Evolutionary conservation across 2,329 filamentous ascomycete genomes (phyloP).

Genomic region (Ophiocordyceps sinensis): DNA sequence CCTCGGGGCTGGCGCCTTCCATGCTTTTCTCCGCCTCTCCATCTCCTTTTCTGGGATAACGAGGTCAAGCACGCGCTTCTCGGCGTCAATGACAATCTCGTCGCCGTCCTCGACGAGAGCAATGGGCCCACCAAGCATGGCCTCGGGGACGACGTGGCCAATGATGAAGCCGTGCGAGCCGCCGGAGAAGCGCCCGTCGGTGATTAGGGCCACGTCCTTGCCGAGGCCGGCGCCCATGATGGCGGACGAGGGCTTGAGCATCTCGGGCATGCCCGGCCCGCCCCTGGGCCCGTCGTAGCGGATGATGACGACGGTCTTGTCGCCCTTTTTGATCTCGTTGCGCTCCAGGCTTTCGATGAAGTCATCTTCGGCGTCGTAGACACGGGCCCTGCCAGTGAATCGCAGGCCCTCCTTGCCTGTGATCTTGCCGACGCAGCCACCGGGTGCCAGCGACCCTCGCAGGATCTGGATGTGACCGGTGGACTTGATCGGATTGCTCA

Average conservation of each 20-base stretch:
- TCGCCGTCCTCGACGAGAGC: conserved; percentile 72
- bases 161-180: conserved; percentile 79
- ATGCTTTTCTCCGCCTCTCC: conserved; percentile 38
- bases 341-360: conserved; percentile 65
- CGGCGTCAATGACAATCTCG: conserved; percentile 67
- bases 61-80: conserved; percentile 54
- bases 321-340: conserved; percentile 66
- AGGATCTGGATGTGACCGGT: conserved; percentile 85
- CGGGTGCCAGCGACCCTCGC: conserved; percentile 70
- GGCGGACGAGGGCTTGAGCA: conserved; percentile 81
- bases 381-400: conserved; percentile 67
- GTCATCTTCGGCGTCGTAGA: conserved; percentile 72
- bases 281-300: conserved; percentile 90
- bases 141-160: conserved; percentile 78
- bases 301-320: conserved; percentile 83
- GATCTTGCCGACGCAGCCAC: conserved; percentile 83
- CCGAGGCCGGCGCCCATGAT: conserved; percentile 84
- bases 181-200: conserved; percentile 64
- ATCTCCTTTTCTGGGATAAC: conserved; percentile 53
- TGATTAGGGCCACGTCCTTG: conserved; percentile 59
- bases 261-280: conserved; percentile 89
- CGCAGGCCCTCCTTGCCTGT: conserved; percentile 82
- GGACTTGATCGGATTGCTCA: conserved; percentile 72
- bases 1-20: conserved; percentile 45
- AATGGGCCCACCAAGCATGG: conserved; percentile 73